Evolutionary conservation across 768 basidiomycete species (phyloP).

Genomic region (Trametes villosa): DNA sequence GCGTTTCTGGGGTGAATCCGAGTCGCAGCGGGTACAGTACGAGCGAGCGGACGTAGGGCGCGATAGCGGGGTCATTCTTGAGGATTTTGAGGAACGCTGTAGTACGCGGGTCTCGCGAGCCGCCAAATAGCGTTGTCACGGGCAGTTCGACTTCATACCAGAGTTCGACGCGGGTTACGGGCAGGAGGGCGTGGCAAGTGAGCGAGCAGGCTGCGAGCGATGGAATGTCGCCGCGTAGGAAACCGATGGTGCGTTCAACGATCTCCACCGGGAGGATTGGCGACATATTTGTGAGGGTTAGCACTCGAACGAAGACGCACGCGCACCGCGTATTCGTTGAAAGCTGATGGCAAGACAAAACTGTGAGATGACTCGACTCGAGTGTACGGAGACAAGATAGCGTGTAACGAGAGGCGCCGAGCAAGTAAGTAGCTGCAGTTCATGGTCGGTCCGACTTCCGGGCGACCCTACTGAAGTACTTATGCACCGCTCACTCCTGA

Average conservation of each 20-base stretch:
- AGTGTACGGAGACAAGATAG: too few relatives aligned
- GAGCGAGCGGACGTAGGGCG: slow-evolving; percentile 1
- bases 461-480: too few relatives aligned
- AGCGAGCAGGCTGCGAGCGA: neutral
- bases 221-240: neutral
- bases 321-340: neutral
- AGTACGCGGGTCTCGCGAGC: neutral
- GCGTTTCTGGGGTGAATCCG: too few relatives aligned
- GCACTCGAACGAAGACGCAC: neutral
- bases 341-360: neutral
- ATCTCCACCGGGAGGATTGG: neutral
- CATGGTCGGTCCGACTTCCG: too few relatives aligned
- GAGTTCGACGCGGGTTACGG: neutral
- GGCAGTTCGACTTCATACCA: neutral
- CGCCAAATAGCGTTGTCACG: neutral
- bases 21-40: neutral
- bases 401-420: too few relatives aligned
- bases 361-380: too few relatives aligned
- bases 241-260: neutral
- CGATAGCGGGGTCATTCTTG: neutral
- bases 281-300: neutral
- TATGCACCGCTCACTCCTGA: too few relatives aligned
- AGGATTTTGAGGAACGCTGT: neutral
- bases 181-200: neutral
- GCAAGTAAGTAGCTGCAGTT: too few relatives aligned